Base-by-base conservation (phyloP, 2,329 filamentous ascomycete genomes). In the Colletotrichum echinochloae region DNA sequence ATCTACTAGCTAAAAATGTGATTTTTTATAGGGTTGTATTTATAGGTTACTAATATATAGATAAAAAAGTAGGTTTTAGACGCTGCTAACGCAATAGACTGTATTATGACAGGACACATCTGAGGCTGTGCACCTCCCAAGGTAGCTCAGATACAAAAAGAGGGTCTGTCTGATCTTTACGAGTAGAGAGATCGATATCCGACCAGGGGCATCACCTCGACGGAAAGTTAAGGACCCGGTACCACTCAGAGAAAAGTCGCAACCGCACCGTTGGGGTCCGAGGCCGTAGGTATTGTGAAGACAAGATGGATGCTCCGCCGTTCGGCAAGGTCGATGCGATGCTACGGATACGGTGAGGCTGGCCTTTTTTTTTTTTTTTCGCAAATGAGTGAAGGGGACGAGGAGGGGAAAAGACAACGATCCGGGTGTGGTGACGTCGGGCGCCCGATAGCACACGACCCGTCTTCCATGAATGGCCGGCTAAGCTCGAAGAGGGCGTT, bases 381-480 rank as follows among this genome's bases (percentile, higher is more conserved):
- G n/a, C 30, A 26, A 39, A 54, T 33, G 5, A 5, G 35, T 33
- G 41, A 51, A 33, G 48, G 33, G 56, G 18, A 33, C 33, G 35
- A n/a, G 28, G 9, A 18, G 30, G 26, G 35, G 57, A 67, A 30
- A 63, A 48, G 44, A 54, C 35, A 23, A 20, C 35, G 28, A 12
- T 37, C 30, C 44, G 37, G 28, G 51, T 41, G 62, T 41, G 62
- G 63, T 70, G 57, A 66, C 67, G 64, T 67, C 67, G 57, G 57
- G 57, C 62, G 57, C 44, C 57, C 51, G 62, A 28, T n/a, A 56
- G 61, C n/a, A 26, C 30, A 9, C 11, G 14, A 20, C 59, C 41
- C 30, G 26, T 6, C 35, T 51, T 14, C 41, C 1, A 44, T 20
- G n/a, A n/a, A 39, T 55, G 41, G 6, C 48, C 30, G 28, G 51